phyloP scores from a whole-genome alignment of 345 rosid species.

The Zanthoxylum bungeanum region DNA sequence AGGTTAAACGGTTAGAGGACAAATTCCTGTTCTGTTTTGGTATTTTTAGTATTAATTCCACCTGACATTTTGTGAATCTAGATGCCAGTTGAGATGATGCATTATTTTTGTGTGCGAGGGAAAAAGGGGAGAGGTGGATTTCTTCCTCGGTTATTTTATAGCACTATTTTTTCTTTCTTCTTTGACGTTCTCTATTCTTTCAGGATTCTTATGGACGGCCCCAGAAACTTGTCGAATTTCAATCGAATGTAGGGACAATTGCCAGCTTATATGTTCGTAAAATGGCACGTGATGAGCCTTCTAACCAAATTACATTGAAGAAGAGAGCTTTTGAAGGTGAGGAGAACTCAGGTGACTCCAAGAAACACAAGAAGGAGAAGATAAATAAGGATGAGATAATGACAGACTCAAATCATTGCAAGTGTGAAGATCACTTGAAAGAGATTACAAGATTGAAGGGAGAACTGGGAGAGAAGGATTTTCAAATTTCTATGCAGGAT shows the following conservation, averaged over 20 bases:
- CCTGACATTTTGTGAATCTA: background rate
- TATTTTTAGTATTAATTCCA: background rate
- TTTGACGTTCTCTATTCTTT: slow-evolving; percentile 15
- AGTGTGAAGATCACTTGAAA: slow-evolving; percentile 27
- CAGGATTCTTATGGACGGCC: slow-evolving; percentile 65
- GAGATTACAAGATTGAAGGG: slow-evolving; percentile 52
- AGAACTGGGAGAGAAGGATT: slow-evolving; percentile 42
- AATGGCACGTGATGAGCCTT: slow-evolving; percentile 30
- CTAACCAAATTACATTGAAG: slow-evolving; percentile 19
- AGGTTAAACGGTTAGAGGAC: background rate
- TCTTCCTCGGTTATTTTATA: slow-evolving; percentile 9
- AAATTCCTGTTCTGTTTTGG: background rate
- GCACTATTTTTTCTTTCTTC: no score
- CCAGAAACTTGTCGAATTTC: slow-evolving; percentile 48
- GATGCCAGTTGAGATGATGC: background rate
- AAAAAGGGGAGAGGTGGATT: background rate
- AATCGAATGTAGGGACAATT: slow-evolving; percentile 30
- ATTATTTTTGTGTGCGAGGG: background rate
- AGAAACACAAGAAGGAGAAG: slow-evolving; percentile 30
- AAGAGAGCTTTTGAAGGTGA: slow-evolving; percentile 39
- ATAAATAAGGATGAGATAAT: slow-evolving; percentile 18
- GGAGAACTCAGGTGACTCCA: slow-evolving; percentile 27
- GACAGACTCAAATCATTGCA: slow-evolving; percentile 5
- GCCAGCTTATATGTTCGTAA: slow-evolving; percentile 53
- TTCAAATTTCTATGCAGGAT: slow-evolving; percentile 37